Conservation (phyloP, 345 rosid genomes). For the Eucalyptus regnans region DNA sequence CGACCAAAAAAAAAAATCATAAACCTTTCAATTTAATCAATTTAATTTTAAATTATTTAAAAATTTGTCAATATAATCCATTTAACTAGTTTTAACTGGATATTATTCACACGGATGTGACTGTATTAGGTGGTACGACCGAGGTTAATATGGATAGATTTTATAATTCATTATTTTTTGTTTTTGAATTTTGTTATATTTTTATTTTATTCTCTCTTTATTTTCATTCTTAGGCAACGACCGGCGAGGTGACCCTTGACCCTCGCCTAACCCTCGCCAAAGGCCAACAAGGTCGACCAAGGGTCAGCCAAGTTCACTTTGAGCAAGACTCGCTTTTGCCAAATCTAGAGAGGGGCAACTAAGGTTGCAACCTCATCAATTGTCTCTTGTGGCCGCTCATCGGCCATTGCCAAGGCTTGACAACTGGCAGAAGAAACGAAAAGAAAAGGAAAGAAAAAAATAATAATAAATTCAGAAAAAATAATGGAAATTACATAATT, state of each 20-base stretch:
- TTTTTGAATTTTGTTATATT: no score
- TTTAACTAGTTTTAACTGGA: no score
- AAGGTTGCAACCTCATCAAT: neutral
- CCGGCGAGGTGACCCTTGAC: fast-evolving
- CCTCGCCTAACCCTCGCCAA: neutral
- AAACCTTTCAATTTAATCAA: no score
- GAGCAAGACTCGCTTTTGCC: neutral
- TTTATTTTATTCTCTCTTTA: no score
- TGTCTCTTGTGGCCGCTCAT: fast-evolving
- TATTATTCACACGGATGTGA: no score
- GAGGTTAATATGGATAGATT: fast-evolving
- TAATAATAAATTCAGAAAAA: no score
- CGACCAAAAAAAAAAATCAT: no score
- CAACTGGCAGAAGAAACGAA: fast-evolving
- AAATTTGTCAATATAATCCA: no score
- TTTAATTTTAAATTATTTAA: no score
- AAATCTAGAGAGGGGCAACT: neutral
- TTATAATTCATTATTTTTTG: no score
- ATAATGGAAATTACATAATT: no score
- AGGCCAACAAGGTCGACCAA: neutral
- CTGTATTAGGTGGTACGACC: fast-evolving
- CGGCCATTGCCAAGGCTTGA: neutral
- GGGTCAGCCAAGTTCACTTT: neutral
- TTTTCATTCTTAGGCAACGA: neutral
- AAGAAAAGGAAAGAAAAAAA: no score